Evolutionary conservation across 495 filamentous ascomycete genomes (phyloP).

Genomic region (Pseudevernia furfuracea): DNA sequence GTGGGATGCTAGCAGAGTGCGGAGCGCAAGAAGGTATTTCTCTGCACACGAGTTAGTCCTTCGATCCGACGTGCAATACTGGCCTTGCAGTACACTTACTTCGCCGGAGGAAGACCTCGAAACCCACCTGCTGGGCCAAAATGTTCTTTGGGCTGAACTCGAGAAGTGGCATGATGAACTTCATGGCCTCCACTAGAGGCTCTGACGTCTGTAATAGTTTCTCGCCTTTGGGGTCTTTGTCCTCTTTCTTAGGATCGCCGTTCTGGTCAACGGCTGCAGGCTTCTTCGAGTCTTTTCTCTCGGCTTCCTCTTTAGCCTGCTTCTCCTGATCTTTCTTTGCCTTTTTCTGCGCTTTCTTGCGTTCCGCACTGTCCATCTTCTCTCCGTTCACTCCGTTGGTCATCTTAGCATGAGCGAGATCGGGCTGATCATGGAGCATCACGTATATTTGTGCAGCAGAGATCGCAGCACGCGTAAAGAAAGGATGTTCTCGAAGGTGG

Average conservation of each 20-base stretch:
- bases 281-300: slow-evolving; percentile 62
- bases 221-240: slow-evolving; percentile 75
- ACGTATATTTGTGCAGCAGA: slow-evolving; percentile 75
- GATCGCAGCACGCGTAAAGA: slow-evolving; percentile 80
- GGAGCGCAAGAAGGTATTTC: slow-evolving; percentile 77
- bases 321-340: slow-evolving; percentile 87
- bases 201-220: slow-evolving; percentile 71
- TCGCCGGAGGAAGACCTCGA: slow-evolving; percentile 77
- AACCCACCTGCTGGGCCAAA: slow-evolving; percentile 73
- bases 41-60: slow-evolving; percentile 38
- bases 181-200: slow-evolving; percentile 77
- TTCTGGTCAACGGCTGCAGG: slow-evolving; percentile 40
- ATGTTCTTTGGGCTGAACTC: slow-evolving; percentile 76
- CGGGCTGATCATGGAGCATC: slow-evolving; percentile 67
- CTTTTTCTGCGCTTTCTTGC: slow-evolving; percentile 92
- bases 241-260: slow-evolving; percentile 64
- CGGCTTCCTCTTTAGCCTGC: slow-evolving; percentile 69
- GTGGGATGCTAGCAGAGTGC: slow-evolving; percentile 68
- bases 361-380: slow-evolving; percentile 57
- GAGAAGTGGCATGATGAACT: slow-evolving; percentile 73
- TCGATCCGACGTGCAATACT: neutral
- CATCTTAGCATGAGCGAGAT: slow-evolving; percentile 49
- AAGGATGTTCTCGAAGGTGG: slow-evolving; percentile 78
- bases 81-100: slow-evolving; percentile 44
- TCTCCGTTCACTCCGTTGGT: slow-evolving; percentile 50